Conservation (phyloP, 441 rosid species). For the Croton setiger region DNA sequence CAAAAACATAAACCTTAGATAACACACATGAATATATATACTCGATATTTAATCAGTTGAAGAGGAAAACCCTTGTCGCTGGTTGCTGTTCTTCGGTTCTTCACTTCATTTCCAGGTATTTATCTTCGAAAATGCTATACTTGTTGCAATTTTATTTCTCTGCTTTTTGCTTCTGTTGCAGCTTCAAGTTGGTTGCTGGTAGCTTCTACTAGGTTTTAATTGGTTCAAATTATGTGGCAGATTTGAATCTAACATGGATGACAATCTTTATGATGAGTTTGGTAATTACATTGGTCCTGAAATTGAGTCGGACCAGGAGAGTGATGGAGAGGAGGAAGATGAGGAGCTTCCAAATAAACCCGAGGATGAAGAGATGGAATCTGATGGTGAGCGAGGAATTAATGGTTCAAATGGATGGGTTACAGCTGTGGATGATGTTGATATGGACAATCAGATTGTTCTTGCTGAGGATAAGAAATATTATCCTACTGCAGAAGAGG, state of each 20-base stretch:
- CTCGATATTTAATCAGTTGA: too few relatives aligned
- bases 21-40: too few relatives aligned
- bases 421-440: slow-evolving; percentile 63
- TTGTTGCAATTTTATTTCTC: too few relatives aligned
- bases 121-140: too few relatives aligned
- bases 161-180: too few relatives aligned
- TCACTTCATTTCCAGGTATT: too few relatives aligned
- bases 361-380: slow-evolving; percentile 45
- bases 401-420: slow-evolving; percentile 77
- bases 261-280: slow-evolving; percentile 90
- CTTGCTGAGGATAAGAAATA: slow-evolving; percentile 97
- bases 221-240: slow-evolving; percentile 13
- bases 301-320: slow-evolving; percentile 74
- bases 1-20: too few relatives aligned
- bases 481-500: slow-evolving; percentile 97
- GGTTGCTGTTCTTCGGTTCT: too few relatives aligned
- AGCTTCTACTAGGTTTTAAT: neutral
- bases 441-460: slow-evolving; percentile 87
- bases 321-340: slow-evolving; percentile 65
- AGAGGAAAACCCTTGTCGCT: too few relatives aligned
- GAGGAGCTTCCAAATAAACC: slow-evolving; percentile 60
- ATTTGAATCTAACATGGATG: slow-evolving; percentile 57
- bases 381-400: slow-evolving; percentile 55
- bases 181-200: neutral
- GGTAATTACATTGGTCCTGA: slow-evolving; percentile 97